Conservation (phyloP, 148 eudicot genomes). For the Fagopyrum homotropicum region DNA sequence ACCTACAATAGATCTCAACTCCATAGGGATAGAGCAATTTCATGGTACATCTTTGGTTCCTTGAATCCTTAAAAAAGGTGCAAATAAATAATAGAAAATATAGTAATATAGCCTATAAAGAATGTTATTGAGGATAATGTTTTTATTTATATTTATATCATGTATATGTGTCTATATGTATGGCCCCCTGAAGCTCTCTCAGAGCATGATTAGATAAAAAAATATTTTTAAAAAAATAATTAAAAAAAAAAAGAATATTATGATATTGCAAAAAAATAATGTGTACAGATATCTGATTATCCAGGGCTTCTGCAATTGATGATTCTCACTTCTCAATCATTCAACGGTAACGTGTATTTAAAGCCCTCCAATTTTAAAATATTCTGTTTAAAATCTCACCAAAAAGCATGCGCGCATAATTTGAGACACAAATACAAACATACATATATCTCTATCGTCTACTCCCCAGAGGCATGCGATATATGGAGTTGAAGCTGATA, state of each 20-base stretch:
- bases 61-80: background rate
- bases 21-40: constrained; percentile 6
- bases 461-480: background rate
- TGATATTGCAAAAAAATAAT: background rate
- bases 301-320: background rate
- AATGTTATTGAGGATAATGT: background rate
- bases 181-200: background rate
- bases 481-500: constrained; percentile 3
- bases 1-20: background rate
- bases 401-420: background rate
- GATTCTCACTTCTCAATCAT: too few species aligned
- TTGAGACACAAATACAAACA: background rate
- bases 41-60: constrained; percentile 1
- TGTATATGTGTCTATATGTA: background rate
- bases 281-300: background rate
- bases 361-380: background rate
- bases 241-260: background rate
- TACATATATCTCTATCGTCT: background rate
- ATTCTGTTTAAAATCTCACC: background rate
- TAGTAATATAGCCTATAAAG: background rate
- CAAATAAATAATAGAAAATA: background rate
- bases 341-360: too few species aligned
- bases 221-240: too few species aligned
- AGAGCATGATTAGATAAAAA: background rate
- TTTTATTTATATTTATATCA: background rate